These are phyloP conservation scores for Eleusine indica DNA, from an alignment of 176 grass and related monocot genomes.

Conservation along the genomic window DNA sequence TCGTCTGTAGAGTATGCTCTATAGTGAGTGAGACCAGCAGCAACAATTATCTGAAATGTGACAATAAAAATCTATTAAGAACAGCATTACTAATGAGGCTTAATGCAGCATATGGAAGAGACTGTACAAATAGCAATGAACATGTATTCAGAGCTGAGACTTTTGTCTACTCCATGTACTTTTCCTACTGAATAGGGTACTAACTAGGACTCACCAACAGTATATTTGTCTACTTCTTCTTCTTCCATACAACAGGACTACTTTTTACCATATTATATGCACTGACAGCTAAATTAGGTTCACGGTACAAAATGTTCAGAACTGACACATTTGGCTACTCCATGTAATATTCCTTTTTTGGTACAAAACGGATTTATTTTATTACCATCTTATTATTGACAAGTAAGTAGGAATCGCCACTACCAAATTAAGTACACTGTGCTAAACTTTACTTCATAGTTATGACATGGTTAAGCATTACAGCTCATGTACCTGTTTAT, in stretches of 20 bases:
- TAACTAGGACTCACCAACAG: background rate
- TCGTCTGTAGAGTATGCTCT: conserved; percentile 96
- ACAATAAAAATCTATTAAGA: conserved; percentile 12
- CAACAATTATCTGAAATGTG: conserved; percentile 82
- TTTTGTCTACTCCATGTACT: conserved; percentile 18
- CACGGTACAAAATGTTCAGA: conserved; percentile 1
- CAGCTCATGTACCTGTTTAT: conserved; percentile 71
- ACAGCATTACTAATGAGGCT: background rate
- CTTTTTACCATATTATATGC: background rate
- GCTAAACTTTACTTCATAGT: background rate
- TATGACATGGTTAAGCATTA: background rate
- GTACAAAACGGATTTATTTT: background rate
- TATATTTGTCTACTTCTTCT: background rate
- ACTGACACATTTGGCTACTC: background rate
- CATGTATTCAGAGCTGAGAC: background rate
- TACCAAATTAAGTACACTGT: conserved; percentile 9
- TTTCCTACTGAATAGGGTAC: background rate
- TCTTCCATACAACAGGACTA: background rate
- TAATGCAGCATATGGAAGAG: background rate
- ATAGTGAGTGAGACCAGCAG: conserved; percentile 87
- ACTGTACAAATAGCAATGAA: background rate
- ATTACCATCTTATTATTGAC: background rate
- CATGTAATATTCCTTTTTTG: background rate
- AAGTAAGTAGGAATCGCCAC: background rate
- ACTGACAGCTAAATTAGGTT: background rate